phyloP scores from a whole-genome alignment of 148 eudicot genomes.

The Fagopyrum homotropicum region DNA sequence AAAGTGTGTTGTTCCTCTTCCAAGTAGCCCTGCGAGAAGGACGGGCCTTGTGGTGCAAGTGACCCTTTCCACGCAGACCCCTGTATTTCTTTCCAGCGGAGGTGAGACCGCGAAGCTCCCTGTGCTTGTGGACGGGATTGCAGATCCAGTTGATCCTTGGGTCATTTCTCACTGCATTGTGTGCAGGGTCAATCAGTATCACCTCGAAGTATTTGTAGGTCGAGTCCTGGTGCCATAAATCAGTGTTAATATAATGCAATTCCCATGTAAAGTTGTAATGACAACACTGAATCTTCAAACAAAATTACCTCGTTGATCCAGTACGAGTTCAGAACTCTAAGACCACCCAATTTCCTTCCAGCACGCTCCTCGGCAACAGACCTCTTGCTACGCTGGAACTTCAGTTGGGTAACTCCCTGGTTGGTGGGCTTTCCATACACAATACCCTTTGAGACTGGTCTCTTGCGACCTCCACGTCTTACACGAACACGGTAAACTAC shows the following conservation, averaged over 20 bases:
- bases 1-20: conserved; percentile 10
- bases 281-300: not conserved
- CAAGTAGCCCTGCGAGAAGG: conserved; percentile 11
- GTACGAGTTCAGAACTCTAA: conserved; percentile 8
- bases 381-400: conserved; percentile 11
- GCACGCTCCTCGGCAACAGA: conserved; percentile 7
- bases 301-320: conserved; percentile 9
- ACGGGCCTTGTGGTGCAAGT: conserved; percentile 8
- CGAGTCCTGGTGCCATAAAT: not conserved
- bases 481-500: conserved; percentile 2
- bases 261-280: not conserved
- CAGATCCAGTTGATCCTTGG: conserved; percentile 14
- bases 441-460: conserved; percentile 7
- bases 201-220: conserved; percentile 9
- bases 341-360: conserved; percentile 7
- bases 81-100: conserved; percentile 6
- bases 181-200: conserved; percentile 10
- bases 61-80: conserved; percentile 14
- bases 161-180: conserved; percentile 7
- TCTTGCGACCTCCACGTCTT: conserved; percentile 11
- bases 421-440: conserved; percentile 9
- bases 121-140: conserved; percentile 14
- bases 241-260: not conserved
- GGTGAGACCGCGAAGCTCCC: conserved; percentile 10
- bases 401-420: conserved; percentile 11